Conservation (phyloP, 306 rosid genomes). For the Castanea crenata region DNA sequence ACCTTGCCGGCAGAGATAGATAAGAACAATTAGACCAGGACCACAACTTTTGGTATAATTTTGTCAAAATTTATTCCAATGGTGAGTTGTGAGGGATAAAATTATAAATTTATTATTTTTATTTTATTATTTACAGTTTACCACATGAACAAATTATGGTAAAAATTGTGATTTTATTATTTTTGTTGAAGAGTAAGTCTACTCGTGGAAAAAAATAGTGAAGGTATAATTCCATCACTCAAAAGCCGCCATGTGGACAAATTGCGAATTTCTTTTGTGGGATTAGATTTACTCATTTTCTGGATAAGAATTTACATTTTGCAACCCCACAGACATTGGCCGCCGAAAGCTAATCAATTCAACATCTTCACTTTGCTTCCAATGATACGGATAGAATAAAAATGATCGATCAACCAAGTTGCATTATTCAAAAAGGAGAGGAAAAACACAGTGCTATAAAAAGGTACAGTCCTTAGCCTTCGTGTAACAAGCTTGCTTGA, state of each 20-base stretch:
- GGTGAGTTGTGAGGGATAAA: no score
- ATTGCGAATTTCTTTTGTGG: no score
- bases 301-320: background rate
- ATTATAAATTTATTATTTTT: no score
- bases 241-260: no score
- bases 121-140: fast-evolving
- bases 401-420: background rate
- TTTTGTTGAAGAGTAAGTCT: no score
- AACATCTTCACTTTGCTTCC: background rate
- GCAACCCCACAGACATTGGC: background rate
- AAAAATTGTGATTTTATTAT: no score
- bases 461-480: background rate
- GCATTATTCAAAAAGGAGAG: background rate
- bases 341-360: background rate
- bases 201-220: no score
- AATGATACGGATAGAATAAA: background rate
- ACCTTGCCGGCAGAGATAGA: no score
- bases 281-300: no score
- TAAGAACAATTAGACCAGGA: background rate
- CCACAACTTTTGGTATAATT: no score
- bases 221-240: no score
- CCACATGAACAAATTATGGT: fast-evolving
- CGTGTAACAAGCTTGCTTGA: background rate
- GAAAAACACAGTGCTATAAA: background rate
- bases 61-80: no score